Evolutionary conservation across 495 filamentous ascomycete genomes (phyloP), one percentile per base, ranked within the genome.

Genomic region (Daldinia caldariorum): DNA sequence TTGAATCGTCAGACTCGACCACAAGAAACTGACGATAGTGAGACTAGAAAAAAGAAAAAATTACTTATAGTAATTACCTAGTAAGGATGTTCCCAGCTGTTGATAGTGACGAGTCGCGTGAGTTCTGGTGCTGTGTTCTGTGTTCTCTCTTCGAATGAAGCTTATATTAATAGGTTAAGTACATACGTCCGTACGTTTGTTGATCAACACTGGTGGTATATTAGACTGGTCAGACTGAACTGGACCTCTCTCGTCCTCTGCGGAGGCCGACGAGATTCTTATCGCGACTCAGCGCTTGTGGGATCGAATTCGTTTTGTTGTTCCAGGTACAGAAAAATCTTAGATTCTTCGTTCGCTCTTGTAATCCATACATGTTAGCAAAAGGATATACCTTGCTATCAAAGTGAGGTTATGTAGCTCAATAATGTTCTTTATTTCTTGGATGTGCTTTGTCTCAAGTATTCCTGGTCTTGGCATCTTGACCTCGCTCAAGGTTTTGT

Each of bases 321-420:
- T 47, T 22, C 43, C 20, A 18, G 18, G 7, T 16, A 47, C 43
- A 47, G 18, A 16, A 47, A 9, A 16, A 47, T 47, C 9, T 47
- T 22, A 22, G 43, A 47, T 16, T 22, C 8, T 13, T 47, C 18
- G 34, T 22, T 22, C 10, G 1, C 12, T 47, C 6, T 47, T 0
- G 43, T 9, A 6, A 47, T 22, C n/a, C 43, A 47, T 16, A 22
- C 16, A 20, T 47, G 18, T 6, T 10, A 8, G 16, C 1, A 20
- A 47, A 22, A 20, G 16, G 16, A 47, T 57, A 16, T 61, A 51
- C 57, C 56, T 64, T 64, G 61, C 49, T 6, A 14, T 55, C 26
- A 3, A 26, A 26, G 47, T 38, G 4, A 47, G 66, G 8, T 26
- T 26, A 69, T 31, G 61, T 64, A 29, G 31, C 7, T 60, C 61